These are phyloP conservation scores for Saturnispora galanensis DNA, from an alignment of 805 yeast species.

Conservation along the genomic window DNA sequence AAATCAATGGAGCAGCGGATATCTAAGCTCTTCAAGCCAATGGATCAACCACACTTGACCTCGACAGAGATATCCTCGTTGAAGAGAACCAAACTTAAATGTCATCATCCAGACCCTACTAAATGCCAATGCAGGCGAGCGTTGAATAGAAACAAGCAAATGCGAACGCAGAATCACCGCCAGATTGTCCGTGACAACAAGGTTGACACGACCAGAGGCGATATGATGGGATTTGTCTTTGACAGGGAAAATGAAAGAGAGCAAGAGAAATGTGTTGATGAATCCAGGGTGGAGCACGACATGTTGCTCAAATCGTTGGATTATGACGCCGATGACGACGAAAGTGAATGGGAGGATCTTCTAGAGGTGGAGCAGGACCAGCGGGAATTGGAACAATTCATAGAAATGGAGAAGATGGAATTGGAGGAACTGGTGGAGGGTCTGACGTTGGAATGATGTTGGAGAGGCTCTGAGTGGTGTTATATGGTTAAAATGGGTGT, in stretches of 20 bases:
- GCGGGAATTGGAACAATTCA: slow-evolving; percentile 22
- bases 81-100: background rate
- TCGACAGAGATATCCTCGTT: background rate
- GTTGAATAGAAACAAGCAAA: slow-evolving; percentile 4
- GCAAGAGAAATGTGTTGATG: slow-evolving; percentile 10
- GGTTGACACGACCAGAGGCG: slow-evolving; percentile 16
- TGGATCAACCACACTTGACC: background rate
- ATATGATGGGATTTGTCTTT: slow-evolving; percentile 22
- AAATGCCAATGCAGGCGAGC: slow-evolving; percentile 3
- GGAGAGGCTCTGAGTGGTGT: too few species aligned
- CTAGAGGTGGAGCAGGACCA: background rate
- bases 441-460: background rate
- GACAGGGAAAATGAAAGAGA: slow-evolving; percentile 16
- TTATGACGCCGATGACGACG: slow-evolving; percentile 19
- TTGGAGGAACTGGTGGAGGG: slow-evolving; percentile 20
- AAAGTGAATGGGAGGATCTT: slow-evolving; percentile 1
- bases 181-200: slow-evolving; percentile 11
- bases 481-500: too few species aligned
- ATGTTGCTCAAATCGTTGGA: slow-evolving; percentile 17
- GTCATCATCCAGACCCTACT: background rate
- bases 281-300: slow-evolving; percentile 16
- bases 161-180: slow-evolving; percentile 7
- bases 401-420: slow-evolving; percentile 20
- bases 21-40: too few species aligned
- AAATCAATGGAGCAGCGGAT: too few species aligned